phyloP scores from a whole-genome alignment of 2,329 filamentous ascomycete genomes.

The Exophiala phaeomuriformis region DNA sequence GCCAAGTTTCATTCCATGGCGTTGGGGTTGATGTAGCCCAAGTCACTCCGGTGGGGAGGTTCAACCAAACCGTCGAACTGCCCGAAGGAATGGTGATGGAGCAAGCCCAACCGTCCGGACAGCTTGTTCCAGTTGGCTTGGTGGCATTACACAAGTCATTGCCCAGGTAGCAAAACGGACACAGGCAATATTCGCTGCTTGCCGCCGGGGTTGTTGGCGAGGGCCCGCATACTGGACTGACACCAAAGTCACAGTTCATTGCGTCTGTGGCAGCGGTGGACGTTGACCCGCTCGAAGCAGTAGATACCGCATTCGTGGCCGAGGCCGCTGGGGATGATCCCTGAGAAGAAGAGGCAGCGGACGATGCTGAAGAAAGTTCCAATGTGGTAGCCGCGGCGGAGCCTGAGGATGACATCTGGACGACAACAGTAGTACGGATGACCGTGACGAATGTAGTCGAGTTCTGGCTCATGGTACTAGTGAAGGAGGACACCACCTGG shows the following conservation, averaged over 20 bases:
- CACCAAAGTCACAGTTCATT: background rate
- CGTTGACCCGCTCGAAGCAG: background rate
- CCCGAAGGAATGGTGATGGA: background rate
- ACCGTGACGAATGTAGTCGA: background rate
- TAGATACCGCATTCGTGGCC: background rate
- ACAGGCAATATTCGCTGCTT: slow-evolving; percentile 3
- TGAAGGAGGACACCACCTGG: background rate
- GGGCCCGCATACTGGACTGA: background rate
- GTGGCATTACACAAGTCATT: background rate
- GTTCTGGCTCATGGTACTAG: background rate
- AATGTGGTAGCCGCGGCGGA: background rate
- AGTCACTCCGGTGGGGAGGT: slow-evolving; percentile 1
- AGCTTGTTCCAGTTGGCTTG: background rate
- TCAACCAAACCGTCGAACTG: background rate
- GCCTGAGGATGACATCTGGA: background rate
- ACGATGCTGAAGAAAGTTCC: background rate
- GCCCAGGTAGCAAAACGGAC: slow-evolving; percentile 3
- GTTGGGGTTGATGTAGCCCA: background rate
- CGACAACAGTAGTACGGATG: background rate
- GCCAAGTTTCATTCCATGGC: slow-evolving; percentile 1
- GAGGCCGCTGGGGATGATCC: background rate
- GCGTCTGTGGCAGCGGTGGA: background rate
- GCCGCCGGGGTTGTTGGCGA: slow-evolving; percentile 1
- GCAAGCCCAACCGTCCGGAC: slow-evolving; percentile 2
- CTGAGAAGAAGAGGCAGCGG: background rate